phyloP scores from a whole-genome alignment of 345 rosid species.

The Syzygium oleosum region DNA sequence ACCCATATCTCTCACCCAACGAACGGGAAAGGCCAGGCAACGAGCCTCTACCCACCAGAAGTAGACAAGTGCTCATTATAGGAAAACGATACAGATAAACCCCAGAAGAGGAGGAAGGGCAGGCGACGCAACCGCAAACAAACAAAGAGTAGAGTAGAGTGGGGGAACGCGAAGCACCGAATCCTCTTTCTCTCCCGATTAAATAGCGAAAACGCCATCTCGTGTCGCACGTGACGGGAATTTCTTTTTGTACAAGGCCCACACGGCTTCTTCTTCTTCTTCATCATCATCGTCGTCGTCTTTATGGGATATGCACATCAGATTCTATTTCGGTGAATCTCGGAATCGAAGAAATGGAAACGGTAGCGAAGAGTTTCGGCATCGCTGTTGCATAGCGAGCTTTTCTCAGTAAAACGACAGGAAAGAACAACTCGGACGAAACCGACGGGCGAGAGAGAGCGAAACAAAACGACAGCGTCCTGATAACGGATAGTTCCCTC shows the following conservation, averaged over 20 bases:
- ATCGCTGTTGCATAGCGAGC: background rate
- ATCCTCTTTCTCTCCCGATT: background rate
- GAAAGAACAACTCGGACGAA: constrained; percentile 10
- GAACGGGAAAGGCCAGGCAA: background rate
- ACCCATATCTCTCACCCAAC: background rate
- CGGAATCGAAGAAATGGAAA: background rate
- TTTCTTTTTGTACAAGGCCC: background rate
- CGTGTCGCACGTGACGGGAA: background rate
- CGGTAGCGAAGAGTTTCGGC: background rate
- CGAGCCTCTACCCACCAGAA: background rate
- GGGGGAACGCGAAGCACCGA: background rate
- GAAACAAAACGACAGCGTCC: background rate
- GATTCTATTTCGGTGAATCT: background rate
- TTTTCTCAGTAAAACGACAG: constrained; percentile 17
- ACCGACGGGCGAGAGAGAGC: background rate
- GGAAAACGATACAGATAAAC: background rate
- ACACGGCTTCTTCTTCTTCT: background rate
- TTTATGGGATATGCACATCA: background rate
- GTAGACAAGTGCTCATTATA: background rate
- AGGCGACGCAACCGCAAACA: background rate
- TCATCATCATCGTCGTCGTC: background rate
- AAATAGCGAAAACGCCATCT: background rate
- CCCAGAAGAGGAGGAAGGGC: background rate
- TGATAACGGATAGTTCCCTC: background rate
- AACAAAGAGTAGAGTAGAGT: background rate